phyloP scores from a whole-genome alignment of 1,284 basidiomycete genomes.

The Peniophora sp. region DNA sequence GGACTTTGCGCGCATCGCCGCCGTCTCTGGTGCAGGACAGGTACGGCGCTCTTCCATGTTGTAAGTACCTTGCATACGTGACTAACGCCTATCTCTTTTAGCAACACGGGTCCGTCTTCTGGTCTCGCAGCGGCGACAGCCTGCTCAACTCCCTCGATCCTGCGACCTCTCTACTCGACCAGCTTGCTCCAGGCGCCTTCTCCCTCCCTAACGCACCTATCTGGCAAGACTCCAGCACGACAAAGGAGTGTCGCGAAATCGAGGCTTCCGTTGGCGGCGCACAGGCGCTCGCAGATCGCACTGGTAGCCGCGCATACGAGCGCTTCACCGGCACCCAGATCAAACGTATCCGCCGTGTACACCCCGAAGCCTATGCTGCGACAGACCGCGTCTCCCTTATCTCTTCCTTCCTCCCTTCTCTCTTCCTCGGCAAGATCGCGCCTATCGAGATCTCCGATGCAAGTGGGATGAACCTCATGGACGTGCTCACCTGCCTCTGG shows the following conservation, averaged over 20 bases:
- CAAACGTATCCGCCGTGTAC: constrained; percentile 53
- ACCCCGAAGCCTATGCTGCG: constrained; percentile 54
- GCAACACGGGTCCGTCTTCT: constrained; percentile 92
- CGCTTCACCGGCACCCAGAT: constrained; percentile 88
- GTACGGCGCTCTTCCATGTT: constrained; percentile 24
- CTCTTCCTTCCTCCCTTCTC: constrained; percentile 76
- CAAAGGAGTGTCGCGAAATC: constrained; percentile 62
- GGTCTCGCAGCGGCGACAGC: constrained; percentile 52
- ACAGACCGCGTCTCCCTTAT: constrained; percentile 76
- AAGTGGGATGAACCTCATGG: constrained; percentile 88
- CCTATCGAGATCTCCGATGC: constrained; percentile 79
- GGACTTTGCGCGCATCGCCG: constrained; percentile 49
- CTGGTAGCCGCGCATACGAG: constrained; percentile 82
- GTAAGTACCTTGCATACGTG: neutral
- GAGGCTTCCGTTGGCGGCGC: constrained; percentile 65
- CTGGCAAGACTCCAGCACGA: constrained; percentile 90
- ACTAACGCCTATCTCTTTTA: constrained; percentile 19
- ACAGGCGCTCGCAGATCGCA: constrained; percentile 63
- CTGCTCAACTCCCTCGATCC: constrained; percentile 52
- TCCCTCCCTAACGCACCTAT: constrained; percentile 71
- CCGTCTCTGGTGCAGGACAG: constrained; percentile 72
- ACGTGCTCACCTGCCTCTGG: constrained; percentile 66
- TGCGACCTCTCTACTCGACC: constrained; percentile 39
- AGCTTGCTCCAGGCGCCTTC: constrained; percentile 59
- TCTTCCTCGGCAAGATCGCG: constrained; percentile 62